phyloP scores from a whole-genome alignment of 441 rosid species.

The Gossypium lobatum region DNA sequence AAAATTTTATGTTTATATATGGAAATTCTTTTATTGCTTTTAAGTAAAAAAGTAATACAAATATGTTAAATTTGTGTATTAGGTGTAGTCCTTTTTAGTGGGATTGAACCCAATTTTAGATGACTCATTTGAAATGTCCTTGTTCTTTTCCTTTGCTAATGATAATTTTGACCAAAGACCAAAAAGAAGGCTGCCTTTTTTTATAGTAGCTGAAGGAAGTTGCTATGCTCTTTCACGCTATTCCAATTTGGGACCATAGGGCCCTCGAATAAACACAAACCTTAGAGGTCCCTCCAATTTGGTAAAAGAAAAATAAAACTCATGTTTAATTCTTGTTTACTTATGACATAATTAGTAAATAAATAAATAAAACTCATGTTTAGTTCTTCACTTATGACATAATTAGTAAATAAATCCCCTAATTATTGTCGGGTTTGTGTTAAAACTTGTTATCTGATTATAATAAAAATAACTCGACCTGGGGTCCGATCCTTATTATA shows the following conservation, averaged over 20 bases:
- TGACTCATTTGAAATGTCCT: too few species aligned
- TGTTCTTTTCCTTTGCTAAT: background rate
- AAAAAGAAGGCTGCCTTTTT: too few species aligned
- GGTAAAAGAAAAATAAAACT: background rate
- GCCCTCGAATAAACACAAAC: background rate
- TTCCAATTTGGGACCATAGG: background rate
- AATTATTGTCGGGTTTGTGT: background rate
- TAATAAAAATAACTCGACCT: too few species aligned
- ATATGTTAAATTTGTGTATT: background rate
- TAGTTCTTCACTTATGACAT: background rate
- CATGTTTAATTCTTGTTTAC: background rate
- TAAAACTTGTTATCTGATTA: too few species aligned
- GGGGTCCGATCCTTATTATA: too few species aligned
- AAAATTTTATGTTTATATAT: too few species aligned
- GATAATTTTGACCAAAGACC: slow-evolving; percentile 8
- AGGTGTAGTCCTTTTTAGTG: background rate
- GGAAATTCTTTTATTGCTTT: too few species aligned
- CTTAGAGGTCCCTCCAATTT: background rate
- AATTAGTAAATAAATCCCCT: background rate
- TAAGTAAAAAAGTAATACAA: background rate
- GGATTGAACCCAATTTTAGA: slow-evolving; percentile 9
- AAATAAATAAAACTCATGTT: background rate
- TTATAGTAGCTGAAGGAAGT: background rate
- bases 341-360: background rate
- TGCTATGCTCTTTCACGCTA: slow-evolving; percentile 1